Base-by-base conservation (phyloP, 495 filamentous ascomycete genomes). In the Aspergillus wentii region DNA sequence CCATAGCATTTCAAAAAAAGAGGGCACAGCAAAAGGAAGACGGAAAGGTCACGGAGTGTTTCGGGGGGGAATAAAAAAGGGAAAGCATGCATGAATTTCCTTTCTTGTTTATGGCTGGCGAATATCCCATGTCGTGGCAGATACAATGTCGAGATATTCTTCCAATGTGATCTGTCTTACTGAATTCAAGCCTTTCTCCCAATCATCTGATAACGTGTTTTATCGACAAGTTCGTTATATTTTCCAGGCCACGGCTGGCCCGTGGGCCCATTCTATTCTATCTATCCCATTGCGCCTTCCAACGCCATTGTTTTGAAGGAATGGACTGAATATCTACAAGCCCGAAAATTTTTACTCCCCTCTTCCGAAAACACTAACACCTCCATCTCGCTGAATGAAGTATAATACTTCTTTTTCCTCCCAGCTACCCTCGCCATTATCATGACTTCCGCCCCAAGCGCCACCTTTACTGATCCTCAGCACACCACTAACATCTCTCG, bases 401-500 rank as follows among this genome's bases (percentile, higher is more conserved):
- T 94, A 96, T 57, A 96, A 56, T 43, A 83, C 76, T 59, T 96
- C 90, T 46, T 67, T 77, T 35, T 84, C 80, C 41, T 79, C 64
- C 51, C 65, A 38, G 33, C 34, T 38, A n/a, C 42, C 46, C 11
- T 61, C 50, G n/a, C 41, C 57, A n/a, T n/a, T n/a, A 13, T 46
- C 57, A 4, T 27, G 63, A 9, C 67, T 54, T 5, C 35, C 42
- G 21, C 51, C 62, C 47, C 55, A 66, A 17, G 64, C 72, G 35
- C 67, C 71, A 5, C 80, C 79, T 16, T 64, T 69, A 7, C 83
- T 88, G 35, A 94, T 74, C 48, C 91, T 75, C 38, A 95, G 45
- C 23, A 95, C 86, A 7, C 92, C 91, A 66, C 85, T 94, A 17
- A 96, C 86, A 69, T 97, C 91, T 58, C 73, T 83, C 35, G 91